These are phyloP conservation scores for Cenchrus fungigraminus DNA, from an alignment of 176 grass and related monocot genomes.

Conservation along the genomic window DNA sequence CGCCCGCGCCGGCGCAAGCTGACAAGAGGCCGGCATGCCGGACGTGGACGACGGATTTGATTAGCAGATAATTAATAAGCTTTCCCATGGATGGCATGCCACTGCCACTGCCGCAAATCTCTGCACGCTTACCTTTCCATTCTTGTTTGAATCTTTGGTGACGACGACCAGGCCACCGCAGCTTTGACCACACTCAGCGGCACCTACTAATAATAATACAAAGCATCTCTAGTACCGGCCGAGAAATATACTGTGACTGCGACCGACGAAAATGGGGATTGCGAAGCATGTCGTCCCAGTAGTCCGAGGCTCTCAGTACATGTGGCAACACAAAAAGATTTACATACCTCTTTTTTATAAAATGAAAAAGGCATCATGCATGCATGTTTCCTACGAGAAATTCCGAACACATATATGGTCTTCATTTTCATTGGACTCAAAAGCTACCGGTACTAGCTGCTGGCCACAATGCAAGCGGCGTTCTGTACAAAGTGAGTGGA, in stretches of 20 bases:
- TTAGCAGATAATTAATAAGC: neutral
- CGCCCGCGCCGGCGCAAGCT: no score
- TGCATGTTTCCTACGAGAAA: neutral
- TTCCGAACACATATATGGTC: neutral
- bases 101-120: neutral
- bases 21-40: neutral
- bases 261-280: neutral
- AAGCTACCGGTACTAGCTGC: neutral
- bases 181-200: neutral
- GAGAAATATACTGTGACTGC: no score
- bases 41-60: neutral
- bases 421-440: slow-evolving; percentile 9
- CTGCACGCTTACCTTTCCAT: slow-evolving; percentile 9
- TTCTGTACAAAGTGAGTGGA: slow-evolving; percentile 31
- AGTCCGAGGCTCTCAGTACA: neutral
- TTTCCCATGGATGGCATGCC: neutral
- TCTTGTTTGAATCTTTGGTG: slow-evolving; percentile 19
- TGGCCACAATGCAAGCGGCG: slow-evolving; percentile 5
- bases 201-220: no score
- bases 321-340: neutral
- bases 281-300: no score
- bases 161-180: slow-evolving; percentile 10
- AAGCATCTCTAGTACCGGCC: no score
- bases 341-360: neutral
- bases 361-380: neutral